phyloP scores from a whole-genome alignment of 2,329 filamentous ascomycete species.

The Neopestalotiopsis clavispora region DNA sequence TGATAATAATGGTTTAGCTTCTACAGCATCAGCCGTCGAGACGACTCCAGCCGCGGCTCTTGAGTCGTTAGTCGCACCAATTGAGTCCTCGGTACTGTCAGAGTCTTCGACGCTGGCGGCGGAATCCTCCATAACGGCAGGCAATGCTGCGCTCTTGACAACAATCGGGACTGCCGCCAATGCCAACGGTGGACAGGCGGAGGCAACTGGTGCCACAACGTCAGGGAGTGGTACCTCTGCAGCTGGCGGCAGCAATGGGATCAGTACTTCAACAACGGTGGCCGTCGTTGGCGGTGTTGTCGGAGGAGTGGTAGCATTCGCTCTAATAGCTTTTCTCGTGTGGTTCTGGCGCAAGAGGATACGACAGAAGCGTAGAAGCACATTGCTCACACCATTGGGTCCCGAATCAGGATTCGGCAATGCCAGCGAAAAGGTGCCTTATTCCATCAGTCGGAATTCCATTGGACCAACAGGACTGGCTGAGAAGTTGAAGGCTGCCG shows the following conservation, averaged over 20 bases:
- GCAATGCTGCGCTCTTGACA: slow-evolving; percentile 18
- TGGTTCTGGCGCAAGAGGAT: slow-evolving; percentile 55
- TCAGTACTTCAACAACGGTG: slow-evolving; percentile 40
- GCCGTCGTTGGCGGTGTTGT: slow-evolving; percentile 57
- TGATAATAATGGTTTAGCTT: slow-evolving; percentile 20
- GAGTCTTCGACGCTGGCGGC: background rate
- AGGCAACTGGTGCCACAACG: slow-evolving; percentile 10
- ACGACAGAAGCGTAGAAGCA: slow-evolving; percentile 49
- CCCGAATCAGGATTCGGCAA: slow-evolving; percentile 23
- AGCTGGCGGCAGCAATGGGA: slow-evolving; percentile 29
- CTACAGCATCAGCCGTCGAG: slow-evolving; percentile 5
- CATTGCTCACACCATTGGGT: slow-evolving; percentile 51
- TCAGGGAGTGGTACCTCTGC: slow-evolving; percentile 14
- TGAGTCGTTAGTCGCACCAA: background rate
- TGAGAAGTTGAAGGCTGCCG: slow-evolving; percentile 44
- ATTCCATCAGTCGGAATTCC: slow-evolving; percentile 50
- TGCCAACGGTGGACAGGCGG: background rate
- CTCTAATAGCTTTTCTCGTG: slow-evolving; percentile 51
- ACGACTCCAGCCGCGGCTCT: background rate
- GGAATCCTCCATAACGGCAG: slow-evolving; percentile 7
- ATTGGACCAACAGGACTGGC: slow-evolving; percentile 54
- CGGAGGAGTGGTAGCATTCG: slow-evolving; percentile 52
- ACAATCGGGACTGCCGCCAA: slow-evolving; percentile 14
- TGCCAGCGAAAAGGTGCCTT: slow-evolving; percentile 37
- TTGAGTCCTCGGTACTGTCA: background rate